These are phyloP conservation scores for Erodium texanum DNA, from an alignment of 441 rosid genomes.

Conservation along the genomic window DNA sequence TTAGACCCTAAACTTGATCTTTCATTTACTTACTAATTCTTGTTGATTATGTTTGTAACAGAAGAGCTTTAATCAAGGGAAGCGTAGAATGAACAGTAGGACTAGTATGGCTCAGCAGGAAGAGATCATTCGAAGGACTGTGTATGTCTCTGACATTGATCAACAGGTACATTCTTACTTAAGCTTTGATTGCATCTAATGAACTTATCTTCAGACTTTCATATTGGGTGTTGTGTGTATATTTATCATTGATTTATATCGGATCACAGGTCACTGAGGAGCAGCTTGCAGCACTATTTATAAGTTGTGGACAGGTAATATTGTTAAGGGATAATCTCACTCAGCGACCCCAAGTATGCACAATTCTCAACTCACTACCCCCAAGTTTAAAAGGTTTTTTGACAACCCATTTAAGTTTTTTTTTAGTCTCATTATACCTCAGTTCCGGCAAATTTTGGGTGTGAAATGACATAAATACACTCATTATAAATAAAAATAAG, in stretches of 20 bases:
- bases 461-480: too few species aligned
- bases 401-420: too few species aligned
- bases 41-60: constrained; percentile 23
- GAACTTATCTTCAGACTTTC: background rate
- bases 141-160: constrained; percentile 84
- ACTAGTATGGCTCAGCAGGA: constrained; percentile 80
- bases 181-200: background rate
- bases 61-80: constrained; percentile 61
- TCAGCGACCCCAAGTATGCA: too few species aligned
- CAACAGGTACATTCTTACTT: constrained; percentile 51
- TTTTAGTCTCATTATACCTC: too few species aligned
- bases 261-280: constrained; percentile 78
- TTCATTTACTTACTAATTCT: constrained; percentile 3
- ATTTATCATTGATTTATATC: constrained; percentile 5
- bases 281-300: constrained; percentile 83
- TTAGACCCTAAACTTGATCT: background rate
- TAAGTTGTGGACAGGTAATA: constrained; percentile 69
- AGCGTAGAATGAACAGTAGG: constrained; percentile 53
- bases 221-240: background rate
- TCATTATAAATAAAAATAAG: too few species aligned
- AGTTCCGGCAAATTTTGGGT: too few species aligned
- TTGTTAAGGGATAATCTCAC: too few species aligned
- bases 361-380: too few species aligned
- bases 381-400: too few species aligned
- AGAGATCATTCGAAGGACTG: constrained; percentile 72